phyloP scores from a whole-genome alignment of 768 basidiomycete genomes.

The Xerocomellus intermedius region DNA sequence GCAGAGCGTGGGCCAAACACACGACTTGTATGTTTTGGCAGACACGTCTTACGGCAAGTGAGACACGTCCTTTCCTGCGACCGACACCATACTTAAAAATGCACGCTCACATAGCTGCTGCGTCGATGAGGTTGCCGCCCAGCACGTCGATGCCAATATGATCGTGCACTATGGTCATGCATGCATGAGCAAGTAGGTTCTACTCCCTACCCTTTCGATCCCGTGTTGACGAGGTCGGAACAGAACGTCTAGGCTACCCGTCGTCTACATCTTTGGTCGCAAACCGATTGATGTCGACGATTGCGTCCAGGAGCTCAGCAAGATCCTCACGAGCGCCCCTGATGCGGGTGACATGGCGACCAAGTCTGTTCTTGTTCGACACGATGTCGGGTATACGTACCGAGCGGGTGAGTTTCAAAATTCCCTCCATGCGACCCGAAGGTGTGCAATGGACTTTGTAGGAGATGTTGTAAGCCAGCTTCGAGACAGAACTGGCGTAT shows the following conservation, averaged over 20 bases:
- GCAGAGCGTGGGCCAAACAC: conserved; percentile 37
- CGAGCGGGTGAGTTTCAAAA: conserved; percentile 46
- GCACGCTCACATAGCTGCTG: conserved; percentile 61
- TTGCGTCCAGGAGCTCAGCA: conserved; percentile 45
- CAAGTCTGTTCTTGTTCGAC: conserved; percentile 53
- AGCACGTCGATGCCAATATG: conserved; percentile 89
- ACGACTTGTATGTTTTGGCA: conserved; percentile 86
- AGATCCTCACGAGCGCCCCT: conserved; percentile 26
- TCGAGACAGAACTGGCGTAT: conserved; percentile 25
- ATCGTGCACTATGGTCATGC: conserved; percentile 97
- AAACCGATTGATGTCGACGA: conserved; percentile 55
- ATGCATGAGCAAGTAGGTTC: conserved; percentile 84
- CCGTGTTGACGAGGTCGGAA: neutral
- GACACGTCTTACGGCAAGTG: conserved; percentile 98
- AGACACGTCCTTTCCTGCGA: conserved; percentile 2
- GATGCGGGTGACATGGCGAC: conserved; percentile 2
- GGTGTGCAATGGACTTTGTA: neutral
- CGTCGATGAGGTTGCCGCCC: conserved; percentile 93
- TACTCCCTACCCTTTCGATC: neutral
- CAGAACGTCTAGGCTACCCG: conserved; percentile 85
- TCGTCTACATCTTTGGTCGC: conserved; percentile 88
- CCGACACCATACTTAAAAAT: neutral
- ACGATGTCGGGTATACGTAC: conserved; percentile 80
- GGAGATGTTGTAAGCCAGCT: conserved; percentile 19
- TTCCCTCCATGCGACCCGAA: neutral